phyloP scores from a whole-genome alignment of 768 basidiomycete genomes.

The Naganishia randhawae region DNA sequence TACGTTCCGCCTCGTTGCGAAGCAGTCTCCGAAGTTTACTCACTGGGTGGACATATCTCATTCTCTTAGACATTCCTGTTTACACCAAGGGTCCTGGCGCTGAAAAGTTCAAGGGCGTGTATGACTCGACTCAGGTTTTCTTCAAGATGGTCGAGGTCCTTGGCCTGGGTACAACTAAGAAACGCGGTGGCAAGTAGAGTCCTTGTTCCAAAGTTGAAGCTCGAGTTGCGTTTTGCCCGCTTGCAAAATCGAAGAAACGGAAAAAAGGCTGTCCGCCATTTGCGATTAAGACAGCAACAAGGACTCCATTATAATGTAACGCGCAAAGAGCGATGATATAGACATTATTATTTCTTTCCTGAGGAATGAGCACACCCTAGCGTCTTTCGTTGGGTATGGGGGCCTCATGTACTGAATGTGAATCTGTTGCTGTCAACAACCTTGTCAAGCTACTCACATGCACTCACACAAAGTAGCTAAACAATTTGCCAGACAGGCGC shows the following conservation, averaged over 20 bases:
- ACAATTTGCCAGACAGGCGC: too few species aligned
- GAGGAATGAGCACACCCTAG: too few species aligned
- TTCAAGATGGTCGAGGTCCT: constrained; percentile 49
- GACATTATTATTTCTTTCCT: background rate
- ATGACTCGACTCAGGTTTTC: constrained; percentile 46
- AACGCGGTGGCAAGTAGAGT: background rate
- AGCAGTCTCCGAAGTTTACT: background rate
- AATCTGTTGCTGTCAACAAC: too few species aligned
- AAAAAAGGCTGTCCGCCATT: background rate
- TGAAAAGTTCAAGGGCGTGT: constrained; percentile 49
- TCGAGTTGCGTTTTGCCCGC: background rate
- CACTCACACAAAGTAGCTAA: too few species aligned
- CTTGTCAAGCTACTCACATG: too few species aligned
- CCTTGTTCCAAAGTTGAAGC: background rate
- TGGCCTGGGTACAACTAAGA: constrained; percentile 40
- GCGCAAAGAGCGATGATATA: background rate
- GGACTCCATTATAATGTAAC: background rate
- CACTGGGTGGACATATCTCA: constrained; percentile 23
- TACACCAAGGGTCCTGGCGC: constrained; percentile 48
- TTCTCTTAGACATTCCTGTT: constrained; percentile 47
- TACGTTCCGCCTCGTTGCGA: background rate
- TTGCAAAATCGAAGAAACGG: background rate
- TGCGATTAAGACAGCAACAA: background rate
- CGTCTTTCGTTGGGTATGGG: too few species aligned
- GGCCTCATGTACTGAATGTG: too few species aligned